phyloP scores from a whole-genome alignment of 768 basidiomycete species.

The Boletus coccyginus region DNA sequence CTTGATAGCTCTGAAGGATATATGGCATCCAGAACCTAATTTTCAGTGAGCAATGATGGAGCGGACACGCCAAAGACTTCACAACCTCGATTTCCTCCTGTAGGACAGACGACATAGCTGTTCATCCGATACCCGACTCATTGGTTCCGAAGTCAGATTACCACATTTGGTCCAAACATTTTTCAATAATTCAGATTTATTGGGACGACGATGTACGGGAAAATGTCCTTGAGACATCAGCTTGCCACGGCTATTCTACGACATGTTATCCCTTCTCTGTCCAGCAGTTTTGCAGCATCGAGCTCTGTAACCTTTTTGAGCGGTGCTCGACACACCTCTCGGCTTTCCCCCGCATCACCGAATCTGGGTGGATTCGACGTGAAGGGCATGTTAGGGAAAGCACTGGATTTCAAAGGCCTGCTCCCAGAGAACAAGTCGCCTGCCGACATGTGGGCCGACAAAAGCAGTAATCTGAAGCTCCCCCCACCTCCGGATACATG shows the following conservation, averaged over 20 bases:
- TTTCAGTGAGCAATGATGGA: conserved; percentile 11
- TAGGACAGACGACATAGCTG: conserved; percentile 57
- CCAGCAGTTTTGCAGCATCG: not conserved
- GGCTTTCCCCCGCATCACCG: conserved; percentile 4
- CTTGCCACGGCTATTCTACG: conserved; percentile 12
- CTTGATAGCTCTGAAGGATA: conserved; percentile 92
- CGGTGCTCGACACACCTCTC: conserved; percentile 10
- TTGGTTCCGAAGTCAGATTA: conserved; percentile 16
- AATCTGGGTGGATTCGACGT: conserved; percentile 4
- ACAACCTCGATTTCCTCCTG: conserved; percentile 89
- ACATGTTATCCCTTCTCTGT: conserved; percentile 1
- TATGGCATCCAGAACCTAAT: conserved; percentile 89
- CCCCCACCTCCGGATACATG: conserved; percentile 49
- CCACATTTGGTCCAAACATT: conserved; percentile 14
- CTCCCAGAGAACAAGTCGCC: conserved; percentile 22
- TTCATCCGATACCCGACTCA: conserved; percentile 27
- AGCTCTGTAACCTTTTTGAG: not conserved
- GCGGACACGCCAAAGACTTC: conserved; percentile 7
- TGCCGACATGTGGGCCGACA: conserved; percentile 38
- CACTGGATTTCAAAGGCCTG: conserved; percentile 13
- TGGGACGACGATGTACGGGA: not conserved
- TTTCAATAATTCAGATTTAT: not conserved
- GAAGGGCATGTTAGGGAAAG: conserved; percentile 12
- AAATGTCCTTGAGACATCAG: conserved; percentile 23
- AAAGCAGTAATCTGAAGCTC: conserved; percentile 19